Percentiles rank a stretch among this genome's conserved stretches.
phyloP scores from a whole-genome alignment of 1,284 basidiomycete genomes.

The Ganoderma meredithae region DNA sequence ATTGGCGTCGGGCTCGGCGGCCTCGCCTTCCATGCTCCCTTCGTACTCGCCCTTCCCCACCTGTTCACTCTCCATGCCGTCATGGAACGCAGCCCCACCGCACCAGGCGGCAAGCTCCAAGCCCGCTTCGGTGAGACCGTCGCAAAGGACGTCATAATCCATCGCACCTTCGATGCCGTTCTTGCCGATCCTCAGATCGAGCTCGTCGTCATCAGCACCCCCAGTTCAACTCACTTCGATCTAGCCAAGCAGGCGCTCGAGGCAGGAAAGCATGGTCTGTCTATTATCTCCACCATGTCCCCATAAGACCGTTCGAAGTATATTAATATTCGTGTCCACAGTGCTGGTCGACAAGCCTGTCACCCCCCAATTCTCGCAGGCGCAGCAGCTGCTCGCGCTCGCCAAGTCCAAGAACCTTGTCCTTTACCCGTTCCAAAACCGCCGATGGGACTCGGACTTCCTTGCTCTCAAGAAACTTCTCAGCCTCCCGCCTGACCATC shows the following conservation, averaged over 20 bases:
- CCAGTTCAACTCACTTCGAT: slow-evolving; percentile 82
- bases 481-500: slow-evolving; percentile 56
- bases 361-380: slow-evolving; percentile 70
- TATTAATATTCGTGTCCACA: slow-evolving; percentile 36
- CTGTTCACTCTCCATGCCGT: slow-evolving; percentile 78
- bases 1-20: slow-evolving; percentile 81
- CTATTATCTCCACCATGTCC: not conserved
- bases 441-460: slow-evolving; percentile 87
- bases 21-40: slow-evolving; percentile 82
- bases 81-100: slow-evolving; percentile 63
- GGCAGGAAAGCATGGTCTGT: slow-evolving; percentile 81
- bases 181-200: slow-evolving; percentile 68
- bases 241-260: slow-evolving; percentile 71
- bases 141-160: slow-evolving; percentile 53
- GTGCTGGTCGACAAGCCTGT: slow-evolving; percentile 89
- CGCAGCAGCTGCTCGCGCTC: slow-evolving; percentile 69
- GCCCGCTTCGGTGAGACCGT: slow-evolving; percentile 64
- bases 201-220: slow-evolving; percentile 77
- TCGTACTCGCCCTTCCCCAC: slow-evolving; percentile 77
- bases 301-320: not conserved
- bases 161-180: slow-evolving; percentile 62
- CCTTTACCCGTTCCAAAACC: slow-evolving; percentile 83
- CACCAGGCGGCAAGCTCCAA: slow-evolving; percentile 67
- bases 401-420: slow-evolving; percentile 73
- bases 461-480: slow-evolving; percentile 76